These are phyloP conservation scores for Penicillium sp. DNA, from an alignment of 2,329 filamentous ascomycete genomes.

Conservation along the genomic window DNA sequence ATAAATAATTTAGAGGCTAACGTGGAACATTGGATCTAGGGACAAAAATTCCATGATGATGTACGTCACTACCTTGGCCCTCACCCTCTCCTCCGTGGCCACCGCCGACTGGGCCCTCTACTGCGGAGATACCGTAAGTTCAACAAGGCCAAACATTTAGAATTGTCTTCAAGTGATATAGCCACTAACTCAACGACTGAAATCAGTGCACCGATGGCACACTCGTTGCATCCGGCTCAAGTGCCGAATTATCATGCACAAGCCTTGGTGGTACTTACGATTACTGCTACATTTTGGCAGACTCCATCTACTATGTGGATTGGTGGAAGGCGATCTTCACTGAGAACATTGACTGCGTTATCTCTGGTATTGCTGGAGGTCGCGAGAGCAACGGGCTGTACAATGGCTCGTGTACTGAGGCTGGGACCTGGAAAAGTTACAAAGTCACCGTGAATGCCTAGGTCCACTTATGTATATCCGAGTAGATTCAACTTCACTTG, in stretches of 20 bases:
- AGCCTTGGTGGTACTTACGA: neutral
- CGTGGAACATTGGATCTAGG: neutral
- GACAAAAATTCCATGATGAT: neutral
- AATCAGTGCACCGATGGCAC: neutral
- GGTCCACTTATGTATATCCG: neutral
- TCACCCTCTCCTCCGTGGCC: neutral
- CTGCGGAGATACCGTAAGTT: neutral
- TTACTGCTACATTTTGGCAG: neutral
- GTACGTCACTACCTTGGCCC: neutral
- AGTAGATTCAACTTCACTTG: neutral
- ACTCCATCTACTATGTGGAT: neutral
- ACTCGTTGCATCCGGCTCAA: neutral
- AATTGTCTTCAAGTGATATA: neutral
- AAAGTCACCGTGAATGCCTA: neutral
- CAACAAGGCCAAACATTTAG: neutral
- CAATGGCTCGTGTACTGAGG: neutral
- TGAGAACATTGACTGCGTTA: neutral
- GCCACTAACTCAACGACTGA: neutral
- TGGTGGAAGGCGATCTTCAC: neutral
- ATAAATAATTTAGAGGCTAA: neutral
- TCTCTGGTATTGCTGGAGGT: neutral
- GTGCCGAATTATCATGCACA: neutral
- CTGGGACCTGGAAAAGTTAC: neutral
- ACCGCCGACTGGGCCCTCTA: neutral
- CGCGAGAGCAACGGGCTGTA: neutral